Evolutionary conservation across 148 eudicot genomes (phyloP).

Genomic region (Vaccinium myrtillus): DNA sequence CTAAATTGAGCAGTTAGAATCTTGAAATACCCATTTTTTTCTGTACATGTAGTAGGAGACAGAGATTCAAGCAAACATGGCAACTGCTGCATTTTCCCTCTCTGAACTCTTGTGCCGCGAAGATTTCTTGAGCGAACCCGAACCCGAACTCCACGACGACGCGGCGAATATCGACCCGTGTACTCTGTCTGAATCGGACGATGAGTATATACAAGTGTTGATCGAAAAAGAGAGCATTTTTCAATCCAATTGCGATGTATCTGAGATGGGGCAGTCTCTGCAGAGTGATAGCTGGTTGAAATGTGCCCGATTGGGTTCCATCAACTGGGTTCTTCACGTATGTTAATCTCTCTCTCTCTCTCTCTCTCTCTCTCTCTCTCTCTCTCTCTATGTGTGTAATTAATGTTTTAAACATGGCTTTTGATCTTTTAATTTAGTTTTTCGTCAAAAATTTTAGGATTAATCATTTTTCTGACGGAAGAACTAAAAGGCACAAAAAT

Average conservation of each 20-base stretch:
- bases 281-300: conserved; percentile 31
- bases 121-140: conserved; percentile 22
- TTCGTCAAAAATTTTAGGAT: no score
- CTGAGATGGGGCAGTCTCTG: not conserved
- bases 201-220: conserved; percentile 38
- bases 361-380: not conserved
- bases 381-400: not conserved
- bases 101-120: conserved; percentile 38
- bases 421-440: no score
- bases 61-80: not conserved
- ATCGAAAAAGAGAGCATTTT: conserved; percentile 33
- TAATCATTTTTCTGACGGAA: no score
- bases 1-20: not conserved
- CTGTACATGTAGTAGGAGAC: not conserved
- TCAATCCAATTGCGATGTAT: not conserved
- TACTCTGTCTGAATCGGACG: conserved; percentile 25
- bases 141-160: not conserved
- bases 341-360: not conserved
- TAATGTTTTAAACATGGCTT: no score
- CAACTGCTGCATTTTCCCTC: conserved; percentile 16
- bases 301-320: conserved; percentile 38
- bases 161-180: not conserved
- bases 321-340: conserved; percentile 51
- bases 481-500: no score
- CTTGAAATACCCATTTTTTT: not conserved